Base-by-base conservation (phyloP, 352 stramenopile genomes). In the Phytophthora hybrid region DNA sequence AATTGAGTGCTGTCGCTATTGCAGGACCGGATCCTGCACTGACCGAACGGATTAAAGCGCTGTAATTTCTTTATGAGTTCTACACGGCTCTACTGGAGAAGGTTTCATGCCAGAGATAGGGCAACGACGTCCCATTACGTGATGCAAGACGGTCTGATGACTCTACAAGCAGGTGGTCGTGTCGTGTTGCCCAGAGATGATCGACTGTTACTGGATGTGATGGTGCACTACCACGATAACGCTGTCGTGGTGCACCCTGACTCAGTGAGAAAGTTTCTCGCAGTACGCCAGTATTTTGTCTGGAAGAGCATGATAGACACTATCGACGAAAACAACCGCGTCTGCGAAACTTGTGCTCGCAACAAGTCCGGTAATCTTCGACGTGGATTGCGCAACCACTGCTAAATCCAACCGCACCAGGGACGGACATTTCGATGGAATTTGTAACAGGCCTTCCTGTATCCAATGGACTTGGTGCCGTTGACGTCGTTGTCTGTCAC, bases 391-490 rank as follows among this genome's bases (percentile, higher is more conserved):
- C 37, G 37, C 37, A 44, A 44, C 37, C 37, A 18, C 37, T 44
- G 13, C 11, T 11, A 44, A 44, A 18, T 44, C 37, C 37, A 14
- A 44, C 37, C 10, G 37, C 37, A 44, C 13, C 10, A 11, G 16
- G 37, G 37, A 44, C 37, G 37, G 10, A 44, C 14, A 44, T 44
- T 44, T 44, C 37, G 37, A 44, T 44, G 37, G 37, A 44, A 10
- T 18, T 44, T 18, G 37, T 44, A 14, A 44, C 37, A 18, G 34
- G 9, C 5, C 14, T 44, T 4, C 34, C 34, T 6, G 10, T 63
- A 1, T 56, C 58, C 5, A 41, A 31, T 23, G 41, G 58, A 63
- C 56, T 63, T 63, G 23, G 56, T 29, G 58, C 41, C 0, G 23
- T 63, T 55, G 16, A 44, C 10, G 58, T 63, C 2, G 58, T 54